phyloP scores from a whole-genome alignment of 2,329 filamentous ascomycete species.

The Corynespora cassiicola region DNA sequence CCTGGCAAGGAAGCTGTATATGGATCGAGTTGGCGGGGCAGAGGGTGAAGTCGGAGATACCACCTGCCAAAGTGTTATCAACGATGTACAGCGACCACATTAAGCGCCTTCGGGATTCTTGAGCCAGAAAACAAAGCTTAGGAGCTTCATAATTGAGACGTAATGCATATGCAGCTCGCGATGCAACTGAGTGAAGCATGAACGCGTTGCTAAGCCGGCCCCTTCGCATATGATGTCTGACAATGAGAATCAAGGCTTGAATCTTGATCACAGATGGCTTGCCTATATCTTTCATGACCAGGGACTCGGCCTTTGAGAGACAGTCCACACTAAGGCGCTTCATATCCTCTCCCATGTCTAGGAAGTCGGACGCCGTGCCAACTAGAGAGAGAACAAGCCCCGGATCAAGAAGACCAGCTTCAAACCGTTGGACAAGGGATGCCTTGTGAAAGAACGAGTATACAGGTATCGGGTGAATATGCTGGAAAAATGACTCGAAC shows the following conservation, averaged over 20 bases:
- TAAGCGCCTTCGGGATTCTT: constrained; percentile 3
- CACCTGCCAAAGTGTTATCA: constrained; percentile 2
- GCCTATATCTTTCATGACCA: constrained; percentile 2
- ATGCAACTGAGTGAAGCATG: constrained; percentile 2
- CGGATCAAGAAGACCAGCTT: constrained; percentile 1
- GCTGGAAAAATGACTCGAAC: constrained; percentile 5
- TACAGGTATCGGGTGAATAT: constrained; percentile 5
- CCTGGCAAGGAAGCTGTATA: constrained; percentile 6
- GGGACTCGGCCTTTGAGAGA: constrained; percentile 2
- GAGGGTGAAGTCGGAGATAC: constrained; percentile 2
- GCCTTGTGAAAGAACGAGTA: constrained; percentile 7
- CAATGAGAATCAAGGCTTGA: constrained; percentile 3
- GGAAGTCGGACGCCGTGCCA: constrained; percentile 4
- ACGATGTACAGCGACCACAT: constrained; percentile 6
- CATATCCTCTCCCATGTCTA: constrained; percentile 1
- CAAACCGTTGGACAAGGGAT: constrained; percentile 6
- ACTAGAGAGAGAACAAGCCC: constrained; percentile 2
- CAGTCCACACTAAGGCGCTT: not conserved
- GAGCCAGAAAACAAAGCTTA: constrained; percentile 6
- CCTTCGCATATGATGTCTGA: constrained; percentile 4
- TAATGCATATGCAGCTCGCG: constrained; percentile 4
- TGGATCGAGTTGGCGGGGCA: constrained; percentile 1
- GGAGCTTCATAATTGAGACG: constrained; percentile 4
- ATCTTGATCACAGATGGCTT: constrained; percentile 3
- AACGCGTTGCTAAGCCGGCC: not conserved